Conservation (phyloP, 371 early-diverging fungal species). For the Zancudomyces culisetae region DNA sequence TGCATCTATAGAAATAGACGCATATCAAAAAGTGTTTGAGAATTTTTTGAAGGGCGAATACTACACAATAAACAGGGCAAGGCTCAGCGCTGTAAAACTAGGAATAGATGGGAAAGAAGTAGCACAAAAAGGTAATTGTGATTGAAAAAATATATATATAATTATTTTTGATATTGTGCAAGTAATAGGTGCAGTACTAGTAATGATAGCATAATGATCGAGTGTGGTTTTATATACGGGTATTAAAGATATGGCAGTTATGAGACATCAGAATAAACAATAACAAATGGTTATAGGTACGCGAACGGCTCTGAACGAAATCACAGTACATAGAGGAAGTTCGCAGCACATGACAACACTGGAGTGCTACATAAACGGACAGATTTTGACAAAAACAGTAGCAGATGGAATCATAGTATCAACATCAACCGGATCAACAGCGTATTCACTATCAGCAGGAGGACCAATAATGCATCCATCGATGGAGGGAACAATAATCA, state of each 20-base stretch:
- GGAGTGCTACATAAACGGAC: conserved; percentile 55
- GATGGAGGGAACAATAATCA: conserved; percentile 65
- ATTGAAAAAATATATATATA: too few species aligned
- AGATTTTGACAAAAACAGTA: conserved; percentile 67
- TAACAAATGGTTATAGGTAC: not conserved
- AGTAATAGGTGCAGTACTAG: too few species aligned
- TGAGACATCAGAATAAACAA: too few species aligned
- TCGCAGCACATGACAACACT: conserved; percentile 63
- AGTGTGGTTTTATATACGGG: too few species aligned
- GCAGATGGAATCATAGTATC: conserved; percentile 59
- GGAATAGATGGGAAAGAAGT: too few species aligned
- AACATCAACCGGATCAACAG: conserved; percentile 91
- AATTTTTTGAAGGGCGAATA: conserved; percentile 39
- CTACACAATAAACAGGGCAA: conserved; percentile 47
- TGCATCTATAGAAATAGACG: too few species aligned
- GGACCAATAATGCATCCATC: conserved; percentile 91
- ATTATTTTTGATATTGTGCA: too few species aligned
- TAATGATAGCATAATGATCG: too few species aligned
- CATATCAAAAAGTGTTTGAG: too few species aligned
- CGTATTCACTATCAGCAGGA: conserved; percentile 70
- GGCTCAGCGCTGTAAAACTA: too few species aligned
- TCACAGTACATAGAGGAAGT: conserved; percentile 68
- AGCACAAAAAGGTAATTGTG: too few species aligned
- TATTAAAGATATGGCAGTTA: too few species aligned
- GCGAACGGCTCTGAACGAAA: conserved; percentile 68